These are phyloP conservation scores for Polygonum maritimum DNA, from an alignment of 148 eudicot species.

Conservation along the genomic window DNA sequence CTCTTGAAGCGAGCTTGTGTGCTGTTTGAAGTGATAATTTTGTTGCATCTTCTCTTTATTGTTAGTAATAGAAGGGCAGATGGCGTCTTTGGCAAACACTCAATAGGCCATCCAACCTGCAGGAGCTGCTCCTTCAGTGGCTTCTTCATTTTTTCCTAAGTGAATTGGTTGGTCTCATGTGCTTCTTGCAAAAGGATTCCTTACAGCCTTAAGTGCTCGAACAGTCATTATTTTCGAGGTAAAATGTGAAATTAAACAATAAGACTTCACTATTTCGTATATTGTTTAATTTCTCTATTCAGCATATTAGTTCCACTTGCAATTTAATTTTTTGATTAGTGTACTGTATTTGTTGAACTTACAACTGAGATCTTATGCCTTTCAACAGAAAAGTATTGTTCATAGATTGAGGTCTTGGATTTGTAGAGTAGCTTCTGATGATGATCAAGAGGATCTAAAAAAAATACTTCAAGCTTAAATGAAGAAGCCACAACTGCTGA, in stretches of 20 bases:
- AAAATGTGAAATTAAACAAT: background rate
- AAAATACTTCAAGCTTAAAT: conserved; percentile 37
- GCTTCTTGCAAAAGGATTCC: conserved; percentile 60
- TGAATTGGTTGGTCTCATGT: conserved; percentile 78
- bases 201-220: conserved; percentile 82
- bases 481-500: conserved; percentile 92
- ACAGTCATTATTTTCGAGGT: conserved; percentile 74
- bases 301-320: background rate
- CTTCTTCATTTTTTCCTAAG: conserved; percentile 28
- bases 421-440: conserved; percentile 60
- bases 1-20: no score
- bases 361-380: conserved; percentile 1
- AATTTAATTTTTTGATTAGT: background rate
- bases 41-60: background rate
- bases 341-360: background rate
- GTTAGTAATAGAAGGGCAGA: conserved; percentile 43
- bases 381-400: conserved; percentile 52
- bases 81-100: conserved; percentile 35
- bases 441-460: conserved; percentile 30
- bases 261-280: background rate
- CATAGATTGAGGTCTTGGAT: conserved; percentile 91
- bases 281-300: background rate
- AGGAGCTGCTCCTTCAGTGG: conserved; percentile 31
- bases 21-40: no score
- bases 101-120: conserved; percentile 40